Evolutionary conservation across 2,329 filamentous ascomycete genomes (phyloP).

Genomic region (Ascochyta viciae-villosae): DNA sequence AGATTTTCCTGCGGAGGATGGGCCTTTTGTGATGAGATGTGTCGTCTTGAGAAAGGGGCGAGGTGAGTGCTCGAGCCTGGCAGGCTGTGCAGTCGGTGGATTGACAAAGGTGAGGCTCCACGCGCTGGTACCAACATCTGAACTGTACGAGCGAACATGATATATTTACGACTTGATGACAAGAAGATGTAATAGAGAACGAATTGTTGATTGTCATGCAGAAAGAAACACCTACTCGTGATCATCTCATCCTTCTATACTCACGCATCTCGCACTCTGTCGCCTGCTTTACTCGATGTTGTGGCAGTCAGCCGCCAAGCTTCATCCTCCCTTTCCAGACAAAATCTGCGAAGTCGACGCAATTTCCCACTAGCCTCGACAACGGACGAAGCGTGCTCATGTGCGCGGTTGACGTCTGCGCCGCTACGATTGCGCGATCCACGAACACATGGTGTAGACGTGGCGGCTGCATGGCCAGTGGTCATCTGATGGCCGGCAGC

Average conservation of each 20-base stretch:
- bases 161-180: neutral
- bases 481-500: constrained; percentile 1
- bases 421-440: constrained; percentile 7
- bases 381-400: constrained; percentile 3
- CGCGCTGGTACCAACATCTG: constrained; percentile 16
- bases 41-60: neutral
- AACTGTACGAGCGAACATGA: constrained; percentile 3
- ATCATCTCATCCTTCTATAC: constrained; percentile 10
- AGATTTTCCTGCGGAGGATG: neutral
- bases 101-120: constrained; percentile 13
- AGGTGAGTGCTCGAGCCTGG: neutral
- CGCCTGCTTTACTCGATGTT: constrained; percentile 11
- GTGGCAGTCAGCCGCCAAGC: constrained; percentile 28
- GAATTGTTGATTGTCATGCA: neutral
- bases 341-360: constrained; percentile 33
- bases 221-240: neutral
- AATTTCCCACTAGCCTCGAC: constrained; percentile 30
- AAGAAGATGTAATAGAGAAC: neutral
- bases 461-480: constrained; percentile 10
- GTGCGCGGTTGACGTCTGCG: constrained; percentile 28
- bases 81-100: constrained; percentile 13
- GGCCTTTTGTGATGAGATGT: constrained; percentile 1
- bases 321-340: constrained; percentile 27
- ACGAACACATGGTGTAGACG: constrained; percentile 20
- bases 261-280: constrained; percentile 12